Conservation (phyloP, 441 rosid genomes). For the Eutrema salsugineum region DNA sequence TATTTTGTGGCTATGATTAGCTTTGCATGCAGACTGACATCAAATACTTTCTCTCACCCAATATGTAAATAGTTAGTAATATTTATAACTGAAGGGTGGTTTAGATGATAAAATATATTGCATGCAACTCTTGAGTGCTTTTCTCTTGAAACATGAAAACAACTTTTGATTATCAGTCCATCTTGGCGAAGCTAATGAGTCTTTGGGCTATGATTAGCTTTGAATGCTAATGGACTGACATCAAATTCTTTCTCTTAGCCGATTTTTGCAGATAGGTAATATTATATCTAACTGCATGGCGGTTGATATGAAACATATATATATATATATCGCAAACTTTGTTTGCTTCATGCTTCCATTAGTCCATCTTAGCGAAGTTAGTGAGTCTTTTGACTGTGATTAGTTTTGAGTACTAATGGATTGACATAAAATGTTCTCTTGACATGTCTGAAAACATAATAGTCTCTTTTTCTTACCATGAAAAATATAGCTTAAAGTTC, state of each 20-base stretch:
- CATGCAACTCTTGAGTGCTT: background rate
- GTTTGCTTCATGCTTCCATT: background rate
- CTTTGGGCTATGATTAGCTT: conserved; percentile 42
- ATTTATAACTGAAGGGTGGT: conserved; percentile 9
- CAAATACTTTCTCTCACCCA: conserved; percentile 6
- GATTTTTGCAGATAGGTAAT: conserved; percentile 23
- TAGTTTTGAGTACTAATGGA: background rate
- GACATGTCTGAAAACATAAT: too few species aligned
- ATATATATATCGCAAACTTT: background rate
- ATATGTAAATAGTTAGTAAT: conserved; percentile 22
- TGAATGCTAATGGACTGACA: conserved; percentile 56
- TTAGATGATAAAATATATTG: conserved; percentile 3
- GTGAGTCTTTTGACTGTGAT: background rate
- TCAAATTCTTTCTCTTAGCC: conserved; percentile 13
- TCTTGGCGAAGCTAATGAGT: conserved; percentile 22
- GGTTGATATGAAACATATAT: conserved; percentile 16
- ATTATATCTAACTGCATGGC: conserved; percentile 17
- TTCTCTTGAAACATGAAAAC: background rate
- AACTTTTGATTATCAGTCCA: conserved; percentile 7
- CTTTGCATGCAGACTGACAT: conserved; percentile 58
- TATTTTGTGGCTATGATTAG: conserved; percentile 36
- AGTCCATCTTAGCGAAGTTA: background rate
- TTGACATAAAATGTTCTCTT: background rate
- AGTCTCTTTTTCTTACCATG: background rate
- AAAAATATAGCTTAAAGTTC: background rate